Evolutionary conservation across 2,329 filamentous ascomycete species (phyloP).

Genomic region (Bretziella fagacearum): DNA sequence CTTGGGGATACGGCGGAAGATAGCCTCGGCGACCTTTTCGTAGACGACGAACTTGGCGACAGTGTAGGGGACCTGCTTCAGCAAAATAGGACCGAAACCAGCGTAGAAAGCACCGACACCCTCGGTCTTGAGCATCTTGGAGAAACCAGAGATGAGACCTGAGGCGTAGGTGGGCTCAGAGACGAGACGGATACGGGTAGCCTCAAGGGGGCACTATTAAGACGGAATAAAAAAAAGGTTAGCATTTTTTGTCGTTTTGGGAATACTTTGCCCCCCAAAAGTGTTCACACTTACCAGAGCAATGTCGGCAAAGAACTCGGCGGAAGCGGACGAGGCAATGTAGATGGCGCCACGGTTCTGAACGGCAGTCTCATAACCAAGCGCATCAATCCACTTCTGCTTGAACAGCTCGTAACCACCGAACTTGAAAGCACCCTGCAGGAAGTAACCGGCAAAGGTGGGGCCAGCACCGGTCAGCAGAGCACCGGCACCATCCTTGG

Average conservation of each 20-base stretch:
- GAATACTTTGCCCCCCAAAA: not conserved
- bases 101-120: conserved; percentile 78
- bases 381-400: conserved; percentile 65
- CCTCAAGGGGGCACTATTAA: conserved; percentile 60
- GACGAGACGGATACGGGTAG: conserved; percentile 84
- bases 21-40: conserved; percentile 67
- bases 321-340: conserved; percentile 49
- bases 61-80: conserved; percentile 82
- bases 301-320: conserved; percentile 58
- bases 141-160: conserved; percentile 62
- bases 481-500: conserved; percentile 70
- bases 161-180: conserved; percentile 72
- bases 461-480: conserved; percentile 74
- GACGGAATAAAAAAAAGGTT: not conserved
- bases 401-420: conserved; percentile 96
- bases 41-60: conserved; percentile 92
- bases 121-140: conserved; percentile 69
- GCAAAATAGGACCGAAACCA: conserved; percentile 73
- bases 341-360: conserved; percentile 72
- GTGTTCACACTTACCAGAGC: conserved; percentile 34
- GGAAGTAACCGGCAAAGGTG: conserved; percentile 80
- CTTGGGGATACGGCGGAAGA: conserved; percentile 58
- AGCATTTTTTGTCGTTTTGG: not conserved
- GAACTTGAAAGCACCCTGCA: conserved; percentile 63
- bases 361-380: conserved; percentile 61